Evolutionary conservation across 371 early-diverging fungal species (phyloP).

Genomic region (Rhizopus delemar): DNA sequence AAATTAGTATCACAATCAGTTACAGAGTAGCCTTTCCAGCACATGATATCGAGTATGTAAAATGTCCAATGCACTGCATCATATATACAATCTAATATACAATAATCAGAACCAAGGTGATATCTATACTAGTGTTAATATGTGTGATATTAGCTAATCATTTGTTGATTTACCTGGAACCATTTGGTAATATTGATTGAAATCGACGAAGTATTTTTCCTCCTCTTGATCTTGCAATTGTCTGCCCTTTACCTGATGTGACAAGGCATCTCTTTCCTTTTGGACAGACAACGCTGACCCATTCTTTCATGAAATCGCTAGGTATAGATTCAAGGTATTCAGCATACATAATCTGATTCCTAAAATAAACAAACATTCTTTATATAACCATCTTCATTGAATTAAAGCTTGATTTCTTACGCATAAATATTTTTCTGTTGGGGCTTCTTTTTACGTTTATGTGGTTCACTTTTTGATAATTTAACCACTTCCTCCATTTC

Average conservation of each 20-base stretch:
- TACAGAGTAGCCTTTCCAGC: slow-evolving; percentile 66
- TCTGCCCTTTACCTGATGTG: slow-evolving; percentile 46
- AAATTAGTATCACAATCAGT: slow-evolving; percentile 68
- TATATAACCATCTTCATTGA: not conserved
- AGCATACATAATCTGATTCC: slow-evolving; percentile 65
- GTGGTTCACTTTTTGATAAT: slow-evolving; percentile 2
- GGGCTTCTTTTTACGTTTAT: slow-evolving; percentile 11
- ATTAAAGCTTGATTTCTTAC: slow-evolving; percentile 8
- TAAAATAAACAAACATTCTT: slow-evolving; percentile 8
- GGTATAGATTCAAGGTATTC: slow-evolving; percentile 59
- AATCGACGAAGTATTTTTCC: slow-evolving; percentile 49
- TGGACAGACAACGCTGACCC: slow-evolving; percentile 58
- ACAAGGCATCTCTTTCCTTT: slow-evolving; percentile 65
- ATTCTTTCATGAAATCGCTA: slow-evolving; percentile 49
- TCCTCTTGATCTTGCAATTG: slow-evolving; percentile 36
- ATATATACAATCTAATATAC: slow-evolving; percentile 66
- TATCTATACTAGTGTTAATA: slow-evolving; percentile 1
- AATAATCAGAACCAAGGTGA: slow-evolving; percentile 45
- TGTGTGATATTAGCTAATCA: not conserved
- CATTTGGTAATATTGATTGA: slow-evolving; percentile 61
- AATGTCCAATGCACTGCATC: slow-evolving; percentile 58
- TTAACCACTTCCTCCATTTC: slow-evolving; percentile 21
- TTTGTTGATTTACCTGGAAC: slow-evolving; percentile 33
- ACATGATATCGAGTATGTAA: slow-evolving; percentile 66
- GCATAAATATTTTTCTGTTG: slow-evolving; percentile 25